Conservation (phyloP, 768 basidiomycete species). For the Butyriboletus loyo region DNA sequence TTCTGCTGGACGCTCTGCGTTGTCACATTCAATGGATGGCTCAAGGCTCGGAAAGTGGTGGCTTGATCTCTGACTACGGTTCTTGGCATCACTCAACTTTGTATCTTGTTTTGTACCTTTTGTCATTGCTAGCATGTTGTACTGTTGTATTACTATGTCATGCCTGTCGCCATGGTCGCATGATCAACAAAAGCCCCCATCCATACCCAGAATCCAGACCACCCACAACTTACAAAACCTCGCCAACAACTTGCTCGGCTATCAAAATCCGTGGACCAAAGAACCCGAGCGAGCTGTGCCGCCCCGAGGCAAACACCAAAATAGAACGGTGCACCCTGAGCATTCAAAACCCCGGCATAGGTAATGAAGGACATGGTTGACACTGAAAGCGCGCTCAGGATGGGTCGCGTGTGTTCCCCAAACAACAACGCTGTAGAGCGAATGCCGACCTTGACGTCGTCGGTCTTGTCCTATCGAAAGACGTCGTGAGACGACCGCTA, state of each 20-base stretch:
- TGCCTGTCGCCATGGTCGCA: constrained; percentile 18
- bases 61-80: not conserved
- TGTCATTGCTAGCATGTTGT: not conserved
- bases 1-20: constrained; percentile 81
- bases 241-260: constrained; percentile 80
- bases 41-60: constrained; percentile 46
- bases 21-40: constrained; percentile 81
- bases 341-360: constrained; percentile 78
- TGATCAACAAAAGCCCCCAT: constrained; percentile 77
- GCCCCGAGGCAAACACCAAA: constrained; percentile 71
- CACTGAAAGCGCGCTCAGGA: constrained; percentile 70
- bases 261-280: constrained; percentile 75
- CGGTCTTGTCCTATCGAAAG: constrained; percentile 75
- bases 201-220: constrained; percentile 87
- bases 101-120: not conserved
- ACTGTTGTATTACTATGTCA: not conserved
- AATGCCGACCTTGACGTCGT: constrained; percentile 86
- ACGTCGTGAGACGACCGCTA: not conserved
- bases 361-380: constrained; percentile 72
- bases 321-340: constrained; percentile 76
- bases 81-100: not conserved
- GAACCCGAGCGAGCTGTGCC: constrained; percentile 72
- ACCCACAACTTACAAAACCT: constrained; percentile 85
- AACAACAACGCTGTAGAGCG: constrained; percentile 94
- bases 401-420: constrained; percentile 67